Base-by-base conservation (phyloP, 257 asterid genomes). In the Paulownia fortunei region DNA sequence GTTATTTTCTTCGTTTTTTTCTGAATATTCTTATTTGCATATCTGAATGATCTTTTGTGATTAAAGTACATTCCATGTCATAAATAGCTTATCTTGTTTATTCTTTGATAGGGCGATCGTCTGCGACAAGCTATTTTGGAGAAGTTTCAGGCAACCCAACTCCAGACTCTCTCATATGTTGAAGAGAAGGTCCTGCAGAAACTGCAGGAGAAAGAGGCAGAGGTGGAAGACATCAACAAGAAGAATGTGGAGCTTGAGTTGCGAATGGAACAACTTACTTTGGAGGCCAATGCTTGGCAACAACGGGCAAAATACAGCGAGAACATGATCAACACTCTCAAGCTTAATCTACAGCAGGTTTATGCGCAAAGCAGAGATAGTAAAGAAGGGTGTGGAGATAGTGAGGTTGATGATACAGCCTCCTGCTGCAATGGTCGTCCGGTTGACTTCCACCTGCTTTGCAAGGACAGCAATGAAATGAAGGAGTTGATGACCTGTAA, bases 381-480 rank as follows among this genome's bases (percentile, higher is more conserved):
- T 76, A 93, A 90, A 86, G 99, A 96, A 88, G 99, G 99, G 56
- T 92, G 97, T 76, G 99, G 99, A 21, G 99, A 96, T 70, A 96
- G 97, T 18, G 99, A 93, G 88, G 87, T 92, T 8, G 92, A 90
- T 27, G 98, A 93, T 67, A 89, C 97, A 4, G 97, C 97, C 54
- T 96, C 98, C 23, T 92, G 94, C 87, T 87, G 89, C 81, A 87
- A 87, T 49, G 98, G 97, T 8, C 88, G 83, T 24, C 82, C 87
- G 5, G 79, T 82, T 18, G 88, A 88, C 73, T 78, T 88, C 76
- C 87, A 76, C 68, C 76, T 82, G 79, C 86, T 82, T n/a, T 13
- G 82, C 80, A 87, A 84, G 80, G 87, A 88, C 51, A 54, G 87
- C 62, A 85, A 77, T 18, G 90, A 82, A 49, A 80, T 76, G 88